Evolutionary conservation across 139 green algal species (phyloP).

Genomic region (Chlamydomonas applanata): DNA sequence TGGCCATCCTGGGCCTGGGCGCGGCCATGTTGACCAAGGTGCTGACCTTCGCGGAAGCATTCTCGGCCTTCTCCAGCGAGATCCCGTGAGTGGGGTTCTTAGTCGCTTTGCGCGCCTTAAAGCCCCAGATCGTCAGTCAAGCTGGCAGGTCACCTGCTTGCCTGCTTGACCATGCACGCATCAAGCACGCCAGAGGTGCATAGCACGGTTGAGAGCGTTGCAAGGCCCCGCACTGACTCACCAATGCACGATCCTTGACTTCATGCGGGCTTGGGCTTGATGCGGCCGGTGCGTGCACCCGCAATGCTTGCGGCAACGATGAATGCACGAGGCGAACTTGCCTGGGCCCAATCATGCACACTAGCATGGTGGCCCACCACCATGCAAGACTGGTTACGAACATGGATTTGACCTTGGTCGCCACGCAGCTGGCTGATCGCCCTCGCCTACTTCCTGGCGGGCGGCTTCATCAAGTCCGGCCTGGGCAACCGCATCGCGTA

Average conservation of each 20-base stretch:
- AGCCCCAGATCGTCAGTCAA: neutral
- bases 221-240: too few relatives aligned
- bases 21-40: constrained; percentile 91
- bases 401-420: neutral
- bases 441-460: constrained; percentile 97
- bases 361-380: neutral
- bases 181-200: too few relatives aligned
- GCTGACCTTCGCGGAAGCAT: constrained; percentile 94
- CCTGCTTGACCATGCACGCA: neutral
- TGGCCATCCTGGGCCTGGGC: constrained; percentile 95
- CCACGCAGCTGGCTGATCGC: constrained; percentile 85
- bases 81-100: constrained; percentile 79
- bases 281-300: too few relatives aligned
- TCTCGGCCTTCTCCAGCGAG: constrained; percentile 93
- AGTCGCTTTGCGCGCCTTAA: neutral
- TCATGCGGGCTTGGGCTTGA: too few relatives aligned
- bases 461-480: constrained; percentile 98
- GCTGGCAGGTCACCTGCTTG: neutral
- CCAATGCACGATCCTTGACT: too few relatives aligned
- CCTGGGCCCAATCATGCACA: too few relatives aligned
- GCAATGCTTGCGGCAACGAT: too few relatives aligned
- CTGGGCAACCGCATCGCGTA: constrained; percentile 97
- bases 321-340: too few relatives aligned
- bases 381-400: neutral
- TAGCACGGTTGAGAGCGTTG: too few relatives aligned